Evolutionary conservation across 306 rosid species (phyloP).

Genomic region (Hippophae gyantsensis): DNA sequence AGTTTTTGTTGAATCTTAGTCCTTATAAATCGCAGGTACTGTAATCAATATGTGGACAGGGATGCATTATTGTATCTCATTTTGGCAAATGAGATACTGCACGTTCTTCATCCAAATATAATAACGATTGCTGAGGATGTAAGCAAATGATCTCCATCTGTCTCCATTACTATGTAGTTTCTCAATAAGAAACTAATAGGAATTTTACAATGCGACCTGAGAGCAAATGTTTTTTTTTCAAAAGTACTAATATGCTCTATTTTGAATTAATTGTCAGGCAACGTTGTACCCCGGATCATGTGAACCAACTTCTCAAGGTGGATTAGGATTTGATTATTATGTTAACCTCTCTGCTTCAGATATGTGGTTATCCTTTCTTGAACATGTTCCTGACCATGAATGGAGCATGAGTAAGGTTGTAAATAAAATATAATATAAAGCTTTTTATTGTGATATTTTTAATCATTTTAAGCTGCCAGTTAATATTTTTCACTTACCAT

Average conservation of each 20-base stretch:
- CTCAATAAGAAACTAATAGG: neutral
- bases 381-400: slow-evolving; percentile 61
- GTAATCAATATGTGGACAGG: slow-evolving; percentile 92
- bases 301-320: slow-evolving; percentile 93
- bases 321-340: slow-evolving; percentile 89
- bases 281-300: slow-evolving; percentile 85
- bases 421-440: neutral
- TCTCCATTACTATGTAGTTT: neutral
- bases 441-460: too few species aligned
- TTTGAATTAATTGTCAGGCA: slow-evolving; percentile 45
- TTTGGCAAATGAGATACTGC: slow-evolving; percentile 82
- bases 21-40: slow-evolving; percentile 50
- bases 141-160: slow-evolving; percentile 24
- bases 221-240: neutral
- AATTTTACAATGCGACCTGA: neutral
- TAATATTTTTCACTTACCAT: slow-evolving; percentile 2
- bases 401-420: slow-evolving; percentile 96
- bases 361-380: slow-evolving; percentile 81
- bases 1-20: slow-evolving; percentile 2
- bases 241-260: neutral
- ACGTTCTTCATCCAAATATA: slow-evolving; percentile 63
- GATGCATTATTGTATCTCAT: slow-evolving; percentile 79
- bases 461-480: too few species aligned
- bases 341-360: slow-evolving; percentile 79
- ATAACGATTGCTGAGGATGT: slow-evolving; percentile 93